Conservation (phyloP, 192 early-diverging fungal genomes). For the Umbelopsis ramanniana region DNA sequence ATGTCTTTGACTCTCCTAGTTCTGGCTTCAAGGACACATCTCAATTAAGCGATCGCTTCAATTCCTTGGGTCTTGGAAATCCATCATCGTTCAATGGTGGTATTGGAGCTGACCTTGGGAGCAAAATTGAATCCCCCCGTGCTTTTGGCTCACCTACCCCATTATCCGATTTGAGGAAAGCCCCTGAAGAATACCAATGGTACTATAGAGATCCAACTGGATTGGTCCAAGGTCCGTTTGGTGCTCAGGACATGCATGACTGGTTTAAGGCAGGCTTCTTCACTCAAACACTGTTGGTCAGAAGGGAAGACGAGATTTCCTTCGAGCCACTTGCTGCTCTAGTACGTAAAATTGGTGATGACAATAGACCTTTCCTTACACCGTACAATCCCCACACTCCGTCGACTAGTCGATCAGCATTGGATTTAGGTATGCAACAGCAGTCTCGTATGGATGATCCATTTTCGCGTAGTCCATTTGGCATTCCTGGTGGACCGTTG, state of each 20-base stretch:
- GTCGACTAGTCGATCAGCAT: neutral
- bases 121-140: slow-evolving; percentile 2
- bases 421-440: slow-evolving; percentile 7
- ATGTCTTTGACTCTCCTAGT: neutral
- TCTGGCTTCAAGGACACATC: neutral
- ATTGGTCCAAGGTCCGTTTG: slow-evolving; percentile 89
- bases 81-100: neutral
- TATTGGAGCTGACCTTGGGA: slow-evolving; percentile 2
- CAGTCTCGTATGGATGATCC: slow-evolving; percentile 11
- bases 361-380: slow-evolving; percentile 73
- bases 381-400: slow-evolving; percentile 29
- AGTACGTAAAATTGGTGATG: slow-evolving; percentile 63
- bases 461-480: slow-evolving; percentile 28
- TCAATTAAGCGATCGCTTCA: slow-evolving; percentile 3
- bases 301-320: slow-evolving; percentile 72
- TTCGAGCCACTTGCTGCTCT: slow-evolving; percentile 83
- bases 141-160: slow-evolving; percentile 3
- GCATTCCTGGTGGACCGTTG: slow-evolving; percentile 16
- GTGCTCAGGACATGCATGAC: slow-evolving; percentile 90
- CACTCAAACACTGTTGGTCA: slow-evolving; percentile 75
- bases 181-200: slow-evolving; percentile 63
- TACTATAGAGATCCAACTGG: slow-evolving; percentile 86
- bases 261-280: slow-evolving; percentile 94
- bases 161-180: slow-evolving; percentile 6
- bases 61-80: neutral